Percentiles rank a stretch among this genome's conserved stretches.
These are phyloP conservation scores for Moesziomyces sp. DNA, from an alignment of 1,284 basidiomycete species.

Conservation along the genomic window DNA sequence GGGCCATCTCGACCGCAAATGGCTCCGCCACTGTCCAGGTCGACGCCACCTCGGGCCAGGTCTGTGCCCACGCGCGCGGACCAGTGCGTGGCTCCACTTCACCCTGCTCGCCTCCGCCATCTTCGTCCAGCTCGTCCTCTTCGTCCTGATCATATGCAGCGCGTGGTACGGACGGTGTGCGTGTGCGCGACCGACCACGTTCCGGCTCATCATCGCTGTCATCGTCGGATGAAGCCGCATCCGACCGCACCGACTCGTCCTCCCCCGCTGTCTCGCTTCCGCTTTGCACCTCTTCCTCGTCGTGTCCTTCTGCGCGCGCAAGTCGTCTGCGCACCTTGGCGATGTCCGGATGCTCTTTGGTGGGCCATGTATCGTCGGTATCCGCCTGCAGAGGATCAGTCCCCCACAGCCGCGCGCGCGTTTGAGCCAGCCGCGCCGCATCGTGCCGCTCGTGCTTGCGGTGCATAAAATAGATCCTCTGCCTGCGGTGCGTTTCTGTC, in stretches of 20 bases:
- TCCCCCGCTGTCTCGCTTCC: neutral
- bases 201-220: neutral
- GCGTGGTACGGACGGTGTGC: neutral
- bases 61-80: constrained; percentile 12
- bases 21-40: constrained; percentile 10
- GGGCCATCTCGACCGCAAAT: constrained; percentile 12
- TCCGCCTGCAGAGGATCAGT: constrained; percentile 2
- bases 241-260: neutral
- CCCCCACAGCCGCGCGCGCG: constrained; percentile 22
- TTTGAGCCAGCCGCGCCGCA: neutral
- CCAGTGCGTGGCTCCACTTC: constrained; percentile 5
- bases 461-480: constrained; percentile 26
- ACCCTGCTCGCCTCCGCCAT: neutral
- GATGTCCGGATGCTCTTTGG: neutral
- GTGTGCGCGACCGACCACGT: neutral
- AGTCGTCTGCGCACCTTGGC: neutral
- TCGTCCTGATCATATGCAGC: neutral
- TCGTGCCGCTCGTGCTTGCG: constrained; percentile 1
- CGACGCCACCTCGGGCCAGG: constrained; percentile 14
- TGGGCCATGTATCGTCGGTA: constrained; percentile 2
- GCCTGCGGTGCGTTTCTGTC: constrained; percentile 12
- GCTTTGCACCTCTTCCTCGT: neutral
- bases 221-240: neutral
- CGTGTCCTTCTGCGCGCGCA: no score
- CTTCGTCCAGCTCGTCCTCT: neutral